Conservation (phyloP, 768 basidiomycete species). For the Trametes maxima region DNA sequence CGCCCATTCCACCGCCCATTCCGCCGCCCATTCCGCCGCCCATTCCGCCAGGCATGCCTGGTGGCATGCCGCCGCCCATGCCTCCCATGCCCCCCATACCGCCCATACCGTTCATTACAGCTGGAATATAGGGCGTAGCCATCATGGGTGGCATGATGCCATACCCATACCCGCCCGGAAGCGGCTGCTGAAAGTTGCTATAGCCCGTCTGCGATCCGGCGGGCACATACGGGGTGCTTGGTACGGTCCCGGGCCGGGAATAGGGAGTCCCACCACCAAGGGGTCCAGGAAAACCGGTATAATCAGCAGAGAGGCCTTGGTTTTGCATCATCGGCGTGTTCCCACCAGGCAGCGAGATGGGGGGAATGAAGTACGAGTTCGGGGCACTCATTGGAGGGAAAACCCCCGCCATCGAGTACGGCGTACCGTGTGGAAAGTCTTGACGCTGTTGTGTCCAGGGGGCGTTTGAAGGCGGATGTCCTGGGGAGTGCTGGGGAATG, state of each 20-base stretch:
- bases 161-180: constrained; percentile 7
- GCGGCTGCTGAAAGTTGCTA: constrained; percentile 17
- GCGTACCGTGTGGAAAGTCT: constrained; percentile 24
- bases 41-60: constrained; percentile 3
- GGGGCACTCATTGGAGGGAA: constrained; percentile 17
- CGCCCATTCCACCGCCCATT: constrained; percentile 12
- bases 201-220: constrained; percentile 12
- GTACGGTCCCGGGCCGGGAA: constrained; percentile 5
- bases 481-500: constrained; percentile 30
- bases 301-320: constrained; percentile 35
- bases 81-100: constrained; percentile 8
- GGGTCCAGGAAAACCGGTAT: constrained; percentile 31
- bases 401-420: constrained; percentile 23
- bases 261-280: constrained; percentile 8
- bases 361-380: constrained; percentile 38
- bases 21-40: constrained; percentile 14
- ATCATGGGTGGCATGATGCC: constrained; percentile 9
- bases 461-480: constrained; percentile 19
- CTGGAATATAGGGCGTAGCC: constrained; percentile 20
- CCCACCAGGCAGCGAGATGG: constrained; percentile 30
- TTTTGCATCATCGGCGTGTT: constrained; percentile 13
- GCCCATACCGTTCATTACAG: constrained; percentile 7
- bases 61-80: constrained; percentile 13
- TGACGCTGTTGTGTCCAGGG: constrained; percentile 22
- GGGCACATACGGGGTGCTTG: constrained; percentile 18